A percentile compares a stretch with the other conserved stretches of the same genome.
Conservation (phyloP, 192 early-diverging fungal species). For the Backusella macrospora region DNA sequence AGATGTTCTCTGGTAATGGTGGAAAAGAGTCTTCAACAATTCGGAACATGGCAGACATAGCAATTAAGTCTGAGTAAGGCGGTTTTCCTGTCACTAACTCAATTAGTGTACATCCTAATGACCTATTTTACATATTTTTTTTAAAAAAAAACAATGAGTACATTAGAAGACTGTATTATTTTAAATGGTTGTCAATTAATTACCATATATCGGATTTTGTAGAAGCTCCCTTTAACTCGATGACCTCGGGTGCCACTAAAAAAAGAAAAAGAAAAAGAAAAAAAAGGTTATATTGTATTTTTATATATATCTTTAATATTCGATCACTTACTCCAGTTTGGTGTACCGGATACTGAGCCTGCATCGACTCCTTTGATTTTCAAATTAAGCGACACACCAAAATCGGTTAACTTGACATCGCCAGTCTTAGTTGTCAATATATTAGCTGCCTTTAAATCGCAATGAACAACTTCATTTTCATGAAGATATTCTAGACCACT, state of each 20-base stretch:
- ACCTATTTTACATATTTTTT: conserved; percentile 48
- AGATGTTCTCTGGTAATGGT: conserved; percentile 81
- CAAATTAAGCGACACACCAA: conserved; percentile 92
- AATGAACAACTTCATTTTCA: conserved; percentile 86
- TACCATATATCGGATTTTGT: conserved; percentile 93
- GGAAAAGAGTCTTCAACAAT: conserved; percentile 93
- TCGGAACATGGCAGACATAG: conserved; percentile 91
- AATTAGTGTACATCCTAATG: conserved; percentile 91
- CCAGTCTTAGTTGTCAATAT: conserved; percentile 96
- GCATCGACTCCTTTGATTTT: conserved; percentile 70
- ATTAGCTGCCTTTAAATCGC: conserved; percentile 96
- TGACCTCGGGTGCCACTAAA: conserved; percentile 84
- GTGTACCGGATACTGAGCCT: conserved; percentile 76
- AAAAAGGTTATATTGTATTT: background rate
- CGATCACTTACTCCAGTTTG: conserved; percentile 70
- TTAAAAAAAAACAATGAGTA: background rate
- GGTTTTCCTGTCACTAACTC: conserved; percentile 93
- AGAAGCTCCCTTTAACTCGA: conserved; percentile 87
- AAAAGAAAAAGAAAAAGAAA: conserved; percentile 3
- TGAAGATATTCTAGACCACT: conserved; percentile 92
- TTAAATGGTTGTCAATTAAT: background rate
- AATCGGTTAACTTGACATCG: conserved; percentile 93
- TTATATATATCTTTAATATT: background rate
- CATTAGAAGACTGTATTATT: conserved; percentile 1
- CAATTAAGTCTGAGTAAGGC: conserved; percentile 82